Percentiles rank a stretch among this genome's conserved stretches.
phyloP scores from a whole-genome alignment of 345 rosid species.

The Citrus inodora region DNA sequence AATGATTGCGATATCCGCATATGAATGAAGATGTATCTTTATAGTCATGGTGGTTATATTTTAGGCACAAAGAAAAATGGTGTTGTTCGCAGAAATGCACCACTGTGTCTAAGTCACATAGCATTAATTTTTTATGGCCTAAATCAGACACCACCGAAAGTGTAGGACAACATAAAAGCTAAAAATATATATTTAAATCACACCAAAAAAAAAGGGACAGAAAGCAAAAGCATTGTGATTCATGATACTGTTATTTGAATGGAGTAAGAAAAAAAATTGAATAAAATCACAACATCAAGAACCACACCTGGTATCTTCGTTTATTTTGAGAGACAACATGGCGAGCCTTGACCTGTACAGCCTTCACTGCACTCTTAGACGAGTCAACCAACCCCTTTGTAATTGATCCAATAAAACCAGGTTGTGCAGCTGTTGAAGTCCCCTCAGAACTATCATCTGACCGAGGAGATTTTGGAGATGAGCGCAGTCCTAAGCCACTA shows the following conservation, averaged over 20 bases:
- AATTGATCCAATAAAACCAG: conserved; percentile 70
- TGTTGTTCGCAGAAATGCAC: not conserved
- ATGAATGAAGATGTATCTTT: not conserved
- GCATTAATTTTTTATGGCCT: not conserved
- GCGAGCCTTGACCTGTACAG: conserved; percentile 86
- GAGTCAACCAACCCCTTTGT: conserved; percentile 79
- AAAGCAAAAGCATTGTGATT: not conserved
- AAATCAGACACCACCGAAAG: not conserved
- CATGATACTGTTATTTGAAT: not conserved
- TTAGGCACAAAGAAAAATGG: not conserved
- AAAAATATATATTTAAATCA: not conserved
- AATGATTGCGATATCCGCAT: not conserved
- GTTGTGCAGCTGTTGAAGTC: conserved; percentile 38
- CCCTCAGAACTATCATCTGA: conserved; percentile 47
- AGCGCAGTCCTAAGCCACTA: conserved; percentile 60
- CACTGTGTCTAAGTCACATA: not conserved
- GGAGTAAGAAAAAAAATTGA: not conserved
- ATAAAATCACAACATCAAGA: not conserved
- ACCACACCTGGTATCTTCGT: conserved; percentile 73
- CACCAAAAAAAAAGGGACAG: not conserved
- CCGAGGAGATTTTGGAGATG: conserved; percentile 68
- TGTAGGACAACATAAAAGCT: not conserved
- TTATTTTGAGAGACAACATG: conserved; percentile 89
- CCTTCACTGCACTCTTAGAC: conserved; percentile 86
- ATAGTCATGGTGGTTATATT: not conserved